These are phyloP conservation scores for Cucurbitaria berberidis DNA, from an alignment of 2,329 filamentous ascomycete genomes.

Conservation along the genomic window DNA sequence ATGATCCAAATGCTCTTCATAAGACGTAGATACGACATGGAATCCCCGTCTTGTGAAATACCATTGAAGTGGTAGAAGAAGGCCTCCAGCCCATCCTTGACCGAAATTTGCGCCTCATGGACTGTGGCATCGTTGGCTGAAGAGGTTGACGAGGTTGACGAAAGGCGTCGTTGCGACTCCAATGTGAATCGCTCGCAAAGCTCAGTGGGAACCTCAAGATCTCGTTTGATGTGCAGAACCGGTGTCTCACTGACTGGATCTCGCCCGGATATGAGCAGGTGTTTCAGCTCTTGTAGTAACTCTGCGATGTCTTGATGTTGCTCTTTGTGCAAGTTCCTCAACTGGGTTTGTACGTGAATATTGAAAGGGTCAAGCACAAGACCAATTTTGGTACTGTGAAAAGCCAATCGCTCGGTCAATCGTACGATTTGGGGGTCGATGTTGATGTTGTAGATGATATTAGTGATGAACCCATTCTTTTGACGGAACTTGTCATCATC, in stretches of 20 bases:
- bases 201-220: slow-evolving; percentile 6
- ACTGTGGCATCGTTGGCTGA: neutral
- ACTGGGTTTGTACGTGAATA: slow-evolving; percentile 15
- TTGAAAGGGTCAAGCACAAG: slow-evolving; percentile 19
- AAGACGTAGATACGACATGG: slow-evolving; percentile 11
- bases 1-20: slow-evolving; percentile 21
- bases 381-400: slow-evolving; percentile 20
- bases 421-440: slow-evolving; percentile 12
- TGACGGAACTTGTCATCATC: slow-evolving; percentile 15
- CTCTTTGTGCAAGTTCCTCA: slow-evolving; percentile 12
- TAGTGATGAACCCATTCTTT: slow-evolving; percentile 16
- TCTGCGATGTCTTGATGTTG: slow-evolving; percentile 17
- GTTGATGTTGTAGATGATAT: slow-evolving; percentile 22
- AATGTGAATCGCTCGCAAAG: slow-evolving; percentile 1
- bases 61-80: slow-evolving; percentile 14
- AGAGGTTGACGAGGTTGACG: neutral
- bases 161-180: neutral
- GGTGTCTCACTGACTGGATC: neutral
- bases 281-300: slow-evolving; percentile 14
- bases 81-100: slow-evolving; percentile 10
- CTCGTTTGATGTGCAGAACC: neutral
- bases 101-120: neutral
- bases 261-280: slow-evolving; percentile 8
- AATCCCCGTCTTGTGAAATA: neutral
- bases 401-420: slow-evolving; percentile 13